A percentile compares a stretch with the other conserved stretches of the same genome.
phyloP scores from a whole-genome alignment of 2,329 filamentous ascomycete genomes.

The Laburnicola sp. region DNA sequence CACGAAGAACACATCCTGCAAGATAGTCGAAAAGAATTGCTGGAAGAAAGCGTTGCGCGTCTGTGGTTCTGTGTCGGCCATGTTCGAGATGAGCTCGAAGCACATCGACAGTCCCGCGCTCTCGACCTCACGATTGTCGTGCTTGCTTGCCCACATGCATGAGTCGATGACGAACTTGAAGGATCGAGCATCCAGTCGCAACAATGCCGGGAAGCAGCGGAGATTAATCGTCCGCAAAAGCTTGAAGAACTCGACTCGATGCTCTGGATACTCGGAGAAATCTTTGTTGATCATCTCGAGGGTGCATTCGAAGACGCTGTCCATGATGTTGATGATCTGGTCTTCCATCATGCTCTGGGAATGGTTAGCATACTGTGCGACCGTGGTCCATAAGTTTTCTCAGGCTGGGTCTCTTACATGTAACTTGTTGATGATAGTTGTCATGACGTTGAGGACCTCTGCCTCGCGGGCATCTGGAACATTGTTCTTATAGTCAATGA shows the following conservation, averaged over 20 bases:
- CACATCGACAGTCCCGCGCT: constrained; percentile 97
- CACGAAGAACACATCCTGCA: constrained; percentile 98
- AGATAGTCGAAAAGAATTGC: constrained; percentile 91
- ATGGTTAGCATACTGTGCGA: constrained; percentile 34
- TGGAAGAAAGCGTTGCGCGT: constrained; percentile 97
- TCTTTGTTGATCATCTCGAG: constrained; percentile 99
- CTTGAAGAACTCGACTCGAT: constrained; percentile 99
- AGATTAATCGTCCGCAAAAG: constrained; percentile 93
- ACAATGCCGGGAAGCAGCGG: constrained; percentile 91
- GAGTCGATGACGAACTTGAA: constrained; percentile 99
- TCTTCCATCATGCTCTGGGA: constrained; percentile 90
- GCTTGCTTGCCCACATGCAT: constrained; percentile 99
- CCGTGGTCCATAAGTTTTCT: constrained; percentile 54
- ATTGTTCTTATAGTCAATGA: constrained; percentile 96
- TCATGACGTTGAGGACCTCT: constrained; percentile 96
- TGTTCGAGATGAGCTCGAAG: constrained; percentile 94
- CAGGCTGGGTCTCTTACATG: constrained; percentile 68
- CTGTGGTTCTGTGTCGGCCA: constrained; percentile 83
- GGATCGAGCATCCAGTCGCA: constrained; percentile 92
- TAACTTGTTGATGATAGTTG: constrained; percentile 93
- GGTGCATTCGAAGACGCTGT: constrained; percentile 97
- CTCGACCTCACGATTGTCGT: constrained; percentile 98
- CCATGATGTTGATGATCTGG: constrained; percentile 95
- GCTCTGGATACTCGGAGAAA: constrained; percentile 98
- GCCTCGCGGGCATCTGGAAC: constrained; percentile 94